Base-by-base conservation (phyloP, 1,139 yeast genomes). In the Suhomyces chickasaworum region DNA sequence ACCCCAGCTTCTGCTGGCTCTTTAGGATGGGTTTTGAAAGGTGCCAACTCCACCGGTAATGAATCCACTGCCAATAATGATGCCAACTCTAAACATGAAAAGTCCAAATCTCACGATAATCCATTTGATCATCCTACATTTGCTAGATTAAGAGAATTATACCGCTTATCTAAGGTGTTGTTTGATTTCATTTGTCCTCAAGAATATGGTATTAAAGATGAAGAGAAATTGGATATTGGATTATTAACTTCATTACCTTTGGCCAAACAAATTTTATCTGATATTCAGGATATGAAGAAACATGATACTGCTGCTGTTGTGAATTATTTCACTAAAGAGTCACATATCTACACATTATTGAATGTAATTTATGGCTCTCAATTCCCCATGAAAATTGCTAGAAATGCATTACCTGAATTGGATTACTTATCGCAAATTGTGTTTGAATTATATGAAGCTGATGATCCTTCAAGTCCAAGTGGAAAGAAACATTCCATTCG, bases 101-200 rank as follows among this genome's bases (percentile, higher is more conserved):
- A 52, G 38, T 66, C 48, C 50, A 70, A 46, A 55, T 69, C 61
- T 33, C 63, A 63, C 47, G 66, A 63, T 41, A 84, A 82, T 52
- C 88, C 91, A 37, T 91, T 91, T 65, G 96, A 89, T 61, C 86
- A 84, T 53, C 84, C 90, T 3, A 84, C 86, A 44, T 90, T 79
- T 64, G 86, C 87, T 21, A 79, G 89, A 53, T 75, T 95, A 49
- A 78, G 98, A 56, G 99, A 95, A 61, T 75, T 95, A 47, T 95
- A 91, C 65, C 76, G 93, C 53, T 75, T 95, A 46, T 89, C 97
- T 0, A 95, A 95, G 65, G 97, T 95, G 4, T 71, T 95, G 53
- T 95, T 95, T 69, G 99, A 95, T 68, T 93, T 93, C 60, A 90
- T 95, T 44, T 93, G 99, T 66, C 99, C 99, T 10, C 98, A 95